These are phyloP conservation scores for Thraustotheca clavata DNA, from an alignment of 352 stramenopile genomes.

Conservation along the genomic window DNA sequence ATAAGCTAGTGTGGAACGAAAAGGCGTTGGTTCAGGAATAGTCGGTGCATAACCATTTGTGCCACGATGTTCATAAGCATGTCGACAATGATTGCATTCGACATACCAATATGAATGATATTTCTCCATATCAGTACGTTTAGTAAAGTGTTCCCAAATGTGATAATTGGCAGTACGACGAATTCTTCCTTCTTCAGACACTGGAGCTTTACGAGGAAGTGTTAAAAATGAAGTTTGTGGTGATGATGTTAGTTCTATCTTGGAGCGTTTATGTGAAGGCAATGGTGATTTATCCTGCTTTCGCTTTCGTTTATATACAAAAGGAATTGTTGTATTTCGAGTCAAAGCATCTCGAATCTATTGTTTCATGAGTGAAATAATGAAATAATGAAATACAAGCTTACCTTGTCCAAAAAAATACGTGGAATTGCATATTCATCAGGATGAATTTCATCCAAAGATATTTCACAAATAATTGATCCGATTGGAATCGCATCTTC, in stretches of 20 bases:
- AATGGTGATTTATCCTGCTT: not conserved
- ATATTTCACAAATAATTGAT: constrained; percentile 1
- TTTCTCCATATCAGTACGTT: constrained; percentile 11
- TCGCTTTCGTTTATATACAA: not conserved
- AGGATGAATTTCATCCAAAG: not conserved
- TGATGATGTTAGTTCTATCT: no score
- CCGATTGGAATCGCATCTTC: not conserved
- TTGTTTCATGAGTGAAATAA: not conserved
- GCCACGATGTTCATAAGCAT: not conserved
- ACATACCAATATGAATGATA: constrained; percentile 17
- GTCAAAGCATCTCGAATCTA: not conserved
- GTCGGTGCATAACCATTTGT: not conserved
- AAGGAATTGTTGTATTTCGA: not conserved
- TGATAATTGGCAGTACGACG: not conserved
- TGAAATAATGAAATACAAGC: not conserved
- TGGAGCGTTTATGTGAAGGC: not conserved
- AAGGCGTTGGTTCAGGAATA: not conserved
- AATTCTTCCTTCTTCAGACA: not conserved
- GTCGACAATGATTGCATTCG: constrained; percentile 11
- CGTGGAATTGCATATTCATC: not conserved
- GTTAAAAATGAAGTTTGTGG: constrained; percentile 2
- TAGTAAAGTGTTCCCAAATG: constrained; percentile 11
- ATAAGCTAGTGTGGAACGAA: constrained; percentile 6
- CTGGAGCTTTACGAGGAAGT: not conserved
- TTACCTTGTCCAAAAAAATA: constrained; percentile 9